A percentile compares a stretch with the other conserved stretches of the same genome.
phyloP scores from a whole-genome alignment of 257 asterid genomes.

The Fraxinus excelsior region DNA sequence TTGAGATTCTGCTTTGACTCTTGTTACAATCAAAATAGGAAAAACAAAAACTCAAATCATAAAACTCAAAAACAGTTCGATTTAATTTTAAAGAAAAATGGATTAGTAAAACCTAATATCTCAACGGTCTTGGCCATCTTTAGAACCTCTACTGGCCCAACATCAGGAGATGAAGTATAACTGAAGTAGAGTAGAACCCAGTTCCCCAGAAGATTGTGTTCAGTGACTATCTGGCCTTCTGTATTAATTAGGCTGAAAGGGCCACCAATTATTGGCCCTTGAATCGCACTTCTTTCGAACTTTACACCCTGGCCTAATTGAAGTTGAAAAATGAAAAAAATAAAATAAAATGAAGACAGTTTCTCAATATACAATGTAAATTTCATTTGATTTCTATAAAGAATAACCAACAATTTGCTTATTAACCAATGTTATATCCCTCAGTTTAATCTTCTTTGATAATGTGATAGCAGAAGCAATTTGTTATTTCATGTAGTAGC shows the following conservation, averaged over 20 bases:
- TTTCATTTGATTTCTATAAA: background rate
- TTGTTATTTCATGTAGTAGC: background rate
- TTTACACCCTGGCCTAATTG: conserved; percentile 77
- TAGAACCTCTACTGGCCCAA: conserved; percentile 92
- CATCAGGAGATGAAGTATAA: conserved; percentile 94
- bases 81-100: conserved; percentile 13
- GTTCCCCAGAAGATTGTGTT: conserved; percentile 71
- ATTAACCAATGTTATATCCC: background rate
- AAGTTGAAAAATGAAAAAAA: background rate
- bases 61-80: conserved; percentile 5
- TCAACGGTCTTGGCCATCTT: conserved; percentile 77
- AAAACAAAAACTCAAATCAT: conserved; percentile 26
- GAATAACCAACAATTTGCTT: too few species aligned
- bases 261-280: conserved; percentile 94
- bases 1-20: conserved; percentile 69
- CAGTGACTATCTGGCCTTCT: conserved; percentile 68
- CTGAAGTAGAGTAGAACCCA: conserved; percentile 94
- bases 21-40: conserved; percentile 34
- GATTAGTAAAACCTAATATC: conserved; percentile 59
- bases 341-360: background rate
- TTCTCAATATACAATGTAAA: background rate
- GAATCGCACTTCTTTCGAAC: conserved; percentile 75
- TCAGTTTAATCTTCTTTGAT: background rate
- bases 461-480: background rate
- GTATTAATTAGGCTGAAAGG: conserved; percentile 75